Evolutionary conservation across 2,329 filamentous ascomycete genomes (phyloP), one percentile per base, ranked within the genome.

Genomic region (Fusarium piperis): DNA sequence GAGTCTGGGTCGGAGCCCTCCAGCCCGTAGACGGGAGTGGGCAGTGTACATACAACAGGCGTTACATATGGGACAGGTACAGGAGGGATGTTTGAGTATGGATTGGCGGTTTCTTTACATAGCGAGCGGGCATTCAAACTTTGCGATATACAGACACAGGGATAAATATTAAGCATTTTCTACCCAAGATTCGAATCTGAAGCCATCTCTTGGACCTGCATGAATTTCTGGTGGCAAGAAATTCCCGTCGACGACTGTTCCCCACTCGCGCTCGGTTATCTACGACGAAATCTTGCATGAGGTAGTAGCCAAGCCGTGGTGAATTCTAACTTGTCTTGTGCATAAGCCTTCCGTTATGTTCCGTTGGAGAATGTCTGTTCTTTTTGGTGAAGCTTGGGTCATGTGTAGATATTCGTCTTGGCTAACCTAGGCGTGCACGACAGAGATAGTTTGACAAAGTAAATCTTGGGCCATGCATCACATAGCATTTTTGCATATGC

Each of bases 1-100:
- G 70, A 64, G n/a, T 60, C 58, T 16, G 57, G 36, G 0, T 67
- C 69, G 4, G 69, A 72, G 2, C 73, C 70, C 12, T 73, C 70
- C 0, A 73, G 70, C 26, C 70, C 70, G 18, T 71, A 32, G 6
- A 0, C 4, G 0, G 1, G 3, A 3, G 4, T 6, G n/a, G 6
- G 12, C 7, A n/a, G 5, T 36, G 36, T 48, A 26, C n/a, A 23
- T n/a, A 48, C 23, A 32, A 26, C 1, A 35, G 46, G 28, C 48
- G 20, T 30, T 48, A 48, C 16, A 46, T 46, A 11, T 46, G 41
- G 41, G 20, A n/a, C 15, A 26, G 41, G 26, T 16, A 48, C 33
- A 4, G 28, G 12, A 15, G 7, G 46, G 26, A 51, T 41, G n/a
- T 32, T 57, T 20, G 35, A 16, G 20, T 46, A 53, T 28, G 26